Percentiles rank a stretch among this genome's conserved stretches.
Evolutionary conservation across 1,284 basidiomycete genomes (phyloP).

Genomic region (Rhodotorula sp.): DNA sequence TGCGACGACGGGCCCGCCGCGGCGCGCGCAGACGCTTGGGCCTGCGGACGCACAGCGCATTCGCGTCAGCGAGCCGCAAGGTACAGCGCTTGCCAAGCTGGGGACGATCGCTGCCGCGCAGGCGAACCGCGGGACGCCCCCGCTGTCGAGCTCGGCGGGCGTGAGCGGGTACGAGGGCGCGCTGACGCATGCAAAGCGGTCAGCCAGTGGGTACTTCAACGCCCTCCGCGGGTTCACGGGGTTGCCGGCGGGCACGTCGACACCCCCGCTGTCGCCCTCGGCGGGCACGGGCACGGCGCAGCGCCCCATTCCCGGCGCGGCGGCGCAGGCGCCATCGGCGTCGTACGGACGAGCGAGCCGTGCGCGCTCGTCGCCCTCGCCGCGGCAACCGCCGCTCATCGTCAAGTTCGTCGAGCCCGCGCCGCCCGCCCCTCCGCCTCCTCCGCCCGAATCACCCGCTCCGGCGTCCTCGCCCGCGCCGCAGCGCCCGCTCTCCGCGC

Average conservation of each 20-base stretch:
- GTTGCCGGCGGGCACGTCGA: constrained; percentile 16
- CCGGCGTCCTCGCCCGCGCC: constrained; percentile 9
- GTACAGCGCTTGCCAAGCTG: constrained; percentile 29
- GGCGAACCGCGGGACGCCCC: constrained; percentile 4
- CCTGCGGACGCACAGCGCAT: neutral
- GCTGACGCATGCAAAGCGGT: constrained; percentile 28
- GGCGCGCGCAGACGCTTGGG: constrained; percentile 5
- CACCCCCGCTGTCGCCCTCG: constrained; percentile 31
- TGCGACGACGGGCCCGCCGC: neutral
- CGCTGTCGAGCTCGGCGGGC: neutral
- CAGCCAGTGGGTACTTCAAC: constrained; percentile 40
- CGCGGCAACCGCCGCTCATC: constrained; percentile 27
- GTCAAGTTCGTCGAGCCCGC: constrained; percentile 38
- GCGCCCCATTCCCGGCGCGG: constrained; percentile 3
- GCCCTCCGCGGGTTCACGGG: constrained; percentile 26
- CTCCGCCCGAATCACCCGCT: neutral
- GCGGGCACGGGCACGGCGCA: neutral
- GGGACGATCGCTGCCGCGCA: constrained; percentile 24
- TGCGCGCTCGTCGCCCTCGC: constrained; percentile 18
- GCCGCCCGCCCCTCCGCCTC: neutral
- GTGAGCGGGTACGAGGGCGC: constrained; percentile 7
- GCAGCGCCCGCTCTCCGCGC: constrained; percentile 3
- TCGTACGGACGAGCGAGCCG: neutral
- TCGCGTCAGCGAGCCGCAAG: constrained; percentile 5
- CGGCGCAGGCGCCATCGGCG: neutral